phyloP scores from a whole-genome alignment of 805 yeast genomes.

The Peterozyma toletana region DNA sequence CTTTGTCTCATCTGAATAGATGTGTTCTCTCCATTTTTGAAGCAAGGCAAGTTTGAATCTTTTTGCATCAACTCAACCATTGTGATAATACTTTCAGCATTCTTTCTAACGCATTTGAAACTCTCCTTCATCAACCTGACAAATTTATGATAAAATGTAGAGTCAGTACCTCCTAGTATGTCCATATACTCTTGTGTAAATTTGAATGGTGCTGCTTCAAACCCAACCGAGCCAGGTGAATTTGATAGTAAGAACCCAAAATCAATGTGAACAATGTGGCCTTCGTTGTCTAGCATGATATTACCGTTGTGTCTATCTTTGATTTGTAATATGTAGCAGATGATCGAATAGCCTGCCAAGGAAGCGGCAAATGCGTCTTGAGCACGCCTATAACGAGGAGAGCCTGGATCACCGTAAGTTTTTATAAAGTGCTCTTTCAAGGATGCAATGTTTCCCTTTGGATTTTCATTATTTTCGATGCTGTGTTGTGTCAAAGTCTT shows the following conservation, averaged over 20 bases:
- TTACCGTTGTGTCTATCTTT: conserved; percentile 98
- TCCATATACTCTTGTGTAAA: conserved; percentile 86
- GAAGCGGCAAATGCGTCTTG: conserved; percentile 82
- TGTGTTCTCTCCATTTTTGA: conserved; percentile 80
- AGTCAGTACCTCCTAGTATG: conserved; percentile 70
- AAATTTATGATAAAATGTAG: conserved; percentile 55
- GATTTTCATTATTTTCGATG: conserved; percentile 57
- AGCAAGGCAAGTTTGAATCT: conserved; percentile 87
- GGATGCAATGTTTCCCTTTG: conserved; percentile 64
- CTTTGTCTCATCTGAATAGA: conserved; percentile 74
- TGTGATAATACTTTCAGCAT: conserved; percentile 67
- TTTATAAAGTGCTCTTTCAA: conserved; percentile 72
- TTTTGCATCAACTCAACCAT: conserved; percentile 93
- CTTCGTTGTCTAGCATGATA: conserved; percentile 93
- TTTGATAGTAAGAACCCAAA: conserved; percentile 90
- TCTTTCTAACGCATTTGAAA: conserved; percentile 64
- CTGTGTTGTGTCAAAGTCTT: conserved; percentile 81
- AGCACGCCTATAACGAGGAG: conserved; percentile 58
- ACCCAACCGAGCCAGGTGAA: conserved; percentile 95
- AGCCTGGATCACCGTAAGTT: conserved; percentile 61
- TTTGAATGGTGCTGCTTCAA: conserved; percentile 97
- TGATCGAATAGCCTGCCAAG: conserved; percentile 85
- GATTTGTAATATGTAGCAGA: conserved; percentile 84
- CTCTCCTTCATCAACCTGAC: conserved; percentile 60
- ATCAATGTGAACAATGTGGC: conserved; percentile 92